Base-by-base conservation (phyloP, 2,329 filamentous ascomycete species). In the Alternaria hordeiaustralica region DNA sequence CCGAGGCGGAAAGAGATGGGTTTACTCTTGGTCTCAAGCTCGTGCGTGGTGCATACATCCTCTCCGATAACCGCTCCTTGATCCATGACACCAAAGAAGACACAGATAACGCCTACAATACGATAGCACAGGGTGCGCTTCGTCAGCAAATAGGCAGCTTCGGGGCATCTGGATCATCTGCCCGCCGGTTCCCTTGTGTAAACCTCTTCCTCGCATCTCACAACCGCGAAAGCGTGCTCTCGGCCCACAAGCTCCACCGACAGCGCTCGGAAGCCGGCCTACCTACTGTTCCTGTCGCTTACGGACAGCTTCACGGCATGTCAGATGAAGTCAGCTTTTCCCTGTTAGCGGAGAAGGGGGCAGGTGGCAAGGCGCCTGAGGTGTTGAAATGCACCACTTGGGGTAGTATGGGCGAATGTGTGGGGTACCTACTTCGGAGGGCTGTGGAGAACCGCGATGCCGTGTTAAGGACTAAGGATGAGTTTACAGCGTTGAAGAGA, bases 261-360 rank as follows among this genome's bases (percentile, higher is more conserved):
- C 75, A 77, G n/a, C 78, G 78, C 0, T 28, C 62, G 12, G 66
- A 67, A 21, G 71, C 70, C 15, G 82, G 82, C 11, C 74, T 86
- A 30, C 75, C 79, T 3, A 82, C 82, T 5, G 83, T 87, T 2
- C 81, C 84, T 1, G 80, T 88, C n/a, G 79, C 80, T 4, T 94
- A 92, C 77, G 92, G 91, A 3, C 94, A 97, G 81, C 87, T 97
- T 1, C 92, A 96, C 83, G 94, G 95, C 33, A 98, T 98, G 95
- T 95, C 95, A 1, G 95, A 97, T 72, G 94, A 97, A 76, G 89
- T 97, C 51, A 94, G 91, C 65, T 86, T 86, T 63, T 82, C 75
- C 25, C 59, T 79, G 15, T 60, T 78, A 43, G 67, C 67, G 7
- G 67, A 77, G 61, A 69, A 64, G 36, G 64, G 63, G 10, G 66